Evolutionary conservation across 2,329 filamentous ascomycete genomes (phyloP).

Genomic region (Sporothrix globosa): DNA sequence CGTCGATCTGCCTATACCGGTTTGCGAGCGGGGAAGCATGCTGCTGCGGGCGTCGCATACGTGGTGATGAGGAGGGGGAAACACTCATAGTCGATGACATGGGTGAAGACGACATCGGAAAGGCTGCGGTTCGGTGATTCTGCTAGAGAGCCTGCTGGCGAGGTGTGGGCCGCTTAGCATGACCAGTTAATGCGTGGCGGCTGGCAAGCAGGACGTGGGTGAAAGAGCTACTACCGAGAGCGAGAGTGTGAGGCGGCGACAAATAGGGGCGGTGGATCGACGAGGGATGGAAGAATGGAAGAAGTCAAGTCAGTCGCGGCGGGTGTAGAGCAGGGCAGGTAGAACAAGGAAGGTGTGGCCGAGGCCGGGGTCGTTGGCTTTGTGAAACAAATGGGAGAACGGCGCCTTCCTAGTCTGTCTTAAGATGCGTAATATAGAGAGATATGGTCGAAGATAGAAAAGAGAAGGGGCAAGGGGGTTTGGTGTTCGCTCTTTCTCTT

Average conservation of each 20-base stretch:
- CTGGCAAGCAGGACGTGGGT: conserved; percentile 8
- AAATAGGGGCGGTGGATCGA: conserved; percentile 14
- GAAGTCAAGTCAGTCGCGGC: conserved; percentile 11
- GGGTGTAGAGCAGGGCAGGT: neutral
- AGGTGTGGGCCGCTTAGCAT: conserved; percentile 43
- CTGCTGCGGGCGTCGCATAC: conserved; percentile 29
- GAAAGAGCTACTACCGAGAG: neutral
- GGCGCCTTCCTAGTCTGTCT: conserved; percentile 22
- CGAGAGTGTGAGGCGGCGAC: neutral
- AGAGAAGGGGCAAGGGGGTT: neutral
- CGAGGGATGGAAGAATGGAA: conserved; percentile 28
- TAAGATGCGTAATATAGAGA: conserved; percentile 30
- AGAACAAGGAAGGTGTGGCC: conserved; percentile 1
- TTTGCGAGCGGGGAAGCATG: conserved; percentile 28
- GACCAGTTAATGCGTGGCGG: conserved; percentile 45
- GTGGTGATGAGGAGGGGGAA: conserved; percentile 32
- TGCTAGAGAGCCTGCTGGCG: conserved; percentile 4
- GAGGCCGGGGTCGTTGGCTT: conserved; percentile 21
- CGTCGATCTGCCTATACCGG: conserved; percentile 15
- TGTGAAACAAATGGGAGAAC: conserved; percentile 27
- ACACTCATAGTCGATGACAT: conserved; percentile 25
- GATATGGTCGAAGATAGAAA: neutral
- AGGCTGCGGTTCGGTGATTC: neutral
- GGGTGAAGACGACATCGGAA: neutral
- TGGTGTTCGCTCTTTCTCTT: conserved; percentile 19